Evolutionary conservation across 2,329 filamentous ascomycete species (phyloP).

Genomic region (Alternaria sp.): DNA sequence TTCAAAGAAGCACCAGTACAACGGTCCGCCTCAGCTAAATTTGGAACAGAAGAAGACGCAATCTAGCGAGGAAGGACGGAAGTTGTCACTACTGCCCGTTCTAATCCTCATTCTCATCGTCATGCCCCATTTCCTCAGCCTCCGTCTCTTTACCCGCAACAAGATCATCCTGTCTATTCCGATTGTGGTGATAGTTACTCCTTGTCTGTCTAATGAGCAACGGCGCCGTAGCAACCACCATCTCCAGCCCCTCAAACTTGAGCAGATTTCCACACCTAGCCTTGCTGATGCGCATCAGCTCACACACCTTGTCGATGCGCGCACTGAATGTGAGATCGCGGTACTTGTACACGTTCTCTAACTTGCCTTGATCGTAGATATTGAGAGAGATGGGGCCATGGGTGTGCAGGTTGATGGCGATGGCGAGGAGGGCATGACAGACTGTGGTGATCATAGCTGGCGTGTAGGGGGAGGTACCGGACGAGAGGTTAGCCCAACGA

Average conservation of each 20-base stretch:
- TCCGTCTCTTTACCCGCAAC: background rate
- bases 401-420: constrained; percentile 5
- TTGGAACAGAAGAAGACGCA: background rate
- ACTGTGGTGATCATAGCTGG: background rate
- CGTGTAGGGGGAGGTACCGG: background rate
- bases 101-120: background rate
- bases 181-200: constrained; percentile 2
- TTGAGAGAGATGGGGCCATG: constrained; percentile 2
- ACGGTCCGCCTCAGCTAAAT: background rate
- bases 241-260: background rate
- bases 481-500: background rate
- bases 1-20: background rate
- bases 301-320: constrained; percentile 3
- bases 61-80: background rate
- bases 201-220: background rate
- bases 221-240: constrained; percentile 3
- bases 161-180: background rate
- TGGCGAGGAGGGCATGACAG: constrained; percentile 1
- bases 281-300: constrained; percentile 6
- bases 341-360: background rate
- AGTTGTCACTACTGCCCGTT: background rate
- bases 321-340: background rate
- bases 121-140: background rate
- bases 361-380: background rate
- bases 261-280: constrained; percentile 2